Percentiles rank a stretch among this genome's conserved stretches.
Conservation (phyloP, 176 grass and related monocot genomes). For the Raddia distichophylla region DNA sequence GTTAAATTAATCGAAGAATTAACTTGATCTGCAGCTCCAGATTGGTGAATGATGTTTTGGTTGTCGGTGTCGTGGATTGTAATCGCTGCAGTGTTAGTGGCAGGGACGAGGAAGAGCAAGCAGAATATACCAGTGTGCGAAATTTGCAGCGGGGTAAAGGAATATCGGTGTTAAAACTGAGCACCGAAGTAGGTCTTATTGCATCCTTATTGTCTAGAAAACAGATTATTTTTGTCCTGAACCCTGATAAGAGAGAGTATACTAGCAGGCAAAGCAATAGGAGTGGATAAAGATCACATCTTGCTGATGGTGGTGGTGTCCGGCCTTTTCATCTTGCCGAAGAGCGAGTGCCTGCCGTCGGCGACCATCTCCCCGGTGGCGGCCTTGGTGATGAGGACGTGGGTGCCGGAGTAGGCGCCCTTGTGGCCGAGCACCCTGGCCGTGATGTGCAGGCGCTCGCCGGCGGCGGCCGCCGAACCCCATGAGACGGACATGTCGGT, state of each 20-base stretch:
- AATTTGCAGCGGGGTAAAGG: too few species aligned
- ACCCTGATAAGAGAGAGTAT: too few species aligned
- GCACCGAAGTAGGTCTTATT: not conserved
- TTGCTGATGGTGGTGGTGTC: conserved; percentile 26
- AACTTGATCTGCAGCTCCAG: conserved; percentile 8
- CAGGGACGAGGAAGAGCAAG: too few species aligned
- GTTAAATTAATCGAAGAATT: not conserved
- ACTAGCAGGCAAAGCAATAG: too few species aligned
- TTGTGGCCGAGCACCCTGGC: conserved; percentile 67
- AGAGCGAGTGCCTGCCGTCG: conserved; percentile 85
- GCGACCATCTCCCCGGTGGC: conserved; percentile 60
- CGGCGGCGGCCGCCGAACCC: conserved; percentile 29
- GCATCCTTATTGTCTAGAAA: too few species aligned
- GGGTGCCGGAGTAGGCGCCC: conserved; percentile 63
- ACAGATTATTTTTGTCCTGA: too few species aligned
- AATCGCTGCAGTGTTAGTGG: not conserved
- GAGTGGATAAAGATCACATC: conserved; percentile 27
- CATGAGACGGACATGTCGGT: conserved; percentile 83
- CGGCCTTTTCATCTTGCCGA: conserved; percentile 50
- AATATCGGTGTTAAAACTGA: too few species aligned
- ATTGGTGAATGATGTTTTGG: not conserved
- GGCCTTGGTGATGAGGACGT: conserved; percentile 68
- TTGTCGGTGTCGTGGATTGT: not conserved
- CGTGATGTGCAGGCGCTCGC: conserved; percentile 62
- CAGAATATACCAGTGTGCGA: not conserved